Percentiles rank a stretch among this genome's conserved stretches.
Conservation (phyloP, 345 rosid genomes). For the Citrus reticulata region DNA sequence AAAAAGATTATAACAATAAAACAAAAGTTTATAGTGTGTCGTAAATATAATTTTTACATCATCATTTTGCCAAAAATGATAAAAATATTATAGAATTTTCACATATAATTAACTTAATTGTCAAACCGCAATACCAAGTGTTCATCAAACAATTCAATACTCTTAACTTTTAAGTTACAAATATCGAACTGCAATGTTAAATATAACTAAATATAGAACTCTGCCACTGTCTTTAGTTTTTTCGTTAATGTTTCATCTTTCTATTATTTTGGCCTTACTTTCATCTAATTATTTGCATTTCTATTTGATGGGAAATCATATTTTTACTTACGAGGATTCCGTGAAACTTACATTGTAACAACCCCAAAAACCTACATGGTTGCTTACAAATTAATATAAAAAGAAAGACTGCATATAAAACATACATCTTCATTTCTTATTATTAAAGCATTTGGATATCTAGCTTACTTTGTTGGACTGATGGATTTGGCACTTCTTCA, state of each 20-base stretch:
- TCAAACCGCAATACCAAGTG: rapidly evolving
- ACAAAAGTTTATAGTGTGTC: too few relatives aligned
- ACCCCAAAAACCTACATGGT: not conserved
- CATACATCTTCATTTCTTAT: not conserved
- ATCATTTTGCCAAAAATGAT: too few relatives aligned
- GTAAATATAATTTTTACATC: too few relatives aligned
- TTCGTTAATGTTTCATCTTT: not conserved
- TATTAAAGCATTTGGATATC: slow-evolving; percentile 38
- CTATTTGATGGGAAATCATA: not conserved
- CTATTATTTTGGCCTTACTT: not conserved
- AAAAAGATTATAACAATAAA: too few relatives aligned
- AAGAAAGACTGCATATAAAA: not conserved
- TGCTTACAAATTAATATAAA: not conserved
- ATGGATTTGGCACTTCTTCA: slow-evolving; percentile 26
- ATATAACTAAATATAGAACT: not conserved
- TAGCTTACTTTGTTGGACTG: slow-evolving; percentile 35
- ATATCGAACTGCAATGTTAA: too few relatives aligned
- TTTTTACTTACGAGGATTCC: slow-evolving; percentile 12
- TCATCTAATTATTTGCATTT: not conserved
- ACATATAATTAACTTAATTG: too few relatives aligned
- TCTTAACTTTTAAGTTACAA: not conserved
- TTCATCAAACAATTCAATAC: too few relatives aligned
- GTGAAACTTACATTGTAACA: slow-evolving; percentile 5
- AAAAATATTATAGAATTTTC: too few relatives aligned
- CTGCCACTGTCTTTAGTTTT: not conserved